phyloP scores from a whole-genome alignment of 2,329 filamentous ascomycete genomes.

The Drechslerella dactyloides region DNA sequence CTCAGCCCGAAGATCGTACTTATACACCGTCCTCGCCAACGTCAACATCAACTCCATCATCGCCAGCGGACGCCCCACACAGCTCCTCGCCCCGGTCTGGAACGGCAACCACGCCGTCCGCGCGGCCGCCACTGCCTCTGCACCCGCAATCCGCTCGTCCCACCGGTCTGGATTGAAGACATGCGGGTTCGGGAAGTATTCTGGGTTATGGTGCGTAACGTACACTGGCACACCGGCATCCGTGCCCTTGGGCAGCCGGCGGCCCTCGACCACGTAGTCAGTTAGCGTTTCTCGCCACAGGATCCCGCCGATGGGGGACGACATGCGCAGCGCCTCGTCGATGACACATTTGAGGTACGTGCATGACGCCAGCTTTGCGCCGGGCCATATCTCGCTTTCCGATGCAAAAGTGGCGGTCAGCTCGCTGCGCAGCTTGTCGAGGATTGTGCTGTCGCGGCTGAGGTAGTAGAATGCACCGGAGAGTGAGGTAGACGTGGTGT shows the following conservation, averaged over 20 bases:
- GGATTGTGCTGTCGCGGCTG: slow-evolving; percentile 62
- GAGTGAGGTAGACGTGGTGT: slow-evolving; percentile 72
- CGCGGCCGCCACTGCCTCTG: slow-evolving; percentile 62
- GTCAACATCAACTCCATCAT: slow-evolving; percentile 71
- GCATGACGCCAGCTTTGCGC: slow-evolving; percentile 62
- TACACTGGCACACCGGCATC: slow-evolving; percentile 72
- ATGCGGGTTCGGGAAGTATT: slow-evolving; percentile 68
- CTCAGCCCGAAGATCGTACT: slow-evolving; percentile 54
- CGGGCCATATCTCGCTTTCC: slow-evolving; percentile 66
- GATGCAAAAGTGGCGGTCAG: slow-evolving; percentile 63
- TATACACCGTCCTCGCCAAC: slow-evolving; percentile 68
- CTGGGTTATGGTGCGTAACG: slow-evolving; percentile 70
- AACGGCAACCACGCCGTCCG: slow-evolving; percentile 77
- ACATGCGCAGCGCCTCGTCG: slow-evolving; percentile 70
- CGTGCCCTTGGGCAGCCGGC: slow-evolving; percentile 65
- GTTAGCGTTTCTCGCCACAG: slow-evolving; percentile 65
- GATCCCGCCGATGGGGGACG: slow-evolving; percentile 67
- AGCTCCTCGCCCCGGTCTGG: slow-evolving; percentile 71
- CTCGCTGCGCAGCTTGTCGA: slow-evolving; percentile 63
- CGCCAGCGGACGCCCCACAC: slow-evolving; percentile 73
- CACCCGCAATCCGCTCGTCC: slow-evolving; percentile 55
- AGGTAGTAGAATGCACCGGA: slow-evolving; percentile 69
- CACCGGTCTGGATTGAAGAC: slow-evolving; percentile 70
- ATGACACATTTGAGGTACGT: slow-evolving; percentile 70
- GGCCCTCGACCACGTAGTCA: slow-evolving; percentile 62